Conservation (phyloP, 768 basidiomycete species). For the Hydnum rufescens region DNA sequence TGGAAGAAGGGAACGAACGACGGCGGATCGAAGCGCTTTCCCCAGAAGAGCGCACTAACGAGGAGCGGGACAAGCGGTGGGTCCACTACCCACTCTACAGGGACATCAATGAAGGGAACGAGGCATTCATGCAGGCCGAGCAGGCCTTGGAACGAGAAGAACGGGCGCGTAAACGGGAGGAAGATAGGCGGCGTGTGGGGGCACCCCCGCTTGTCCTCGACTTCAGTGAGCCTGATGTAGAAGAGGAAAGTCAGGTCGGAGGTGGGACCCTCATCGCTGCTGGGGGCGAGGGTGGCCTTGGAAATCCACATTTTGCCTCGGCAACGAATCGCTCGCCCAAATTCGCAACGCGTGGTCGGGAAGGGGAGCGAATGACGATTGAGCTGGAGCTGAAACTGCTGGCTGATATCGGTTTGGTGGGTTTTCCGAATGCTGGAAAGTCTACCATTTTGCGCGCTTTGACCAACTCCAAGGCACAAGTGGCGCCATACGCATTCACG, state of each 20-base stretch:
- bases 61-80: constrained; percentile 49
- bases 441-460: constrained; percentile 81
- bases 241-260: constrained; percentile 25
- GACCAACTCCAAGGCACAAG: constrained; percentile 67
- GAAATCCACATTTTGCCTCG: constrained; percentile 72
- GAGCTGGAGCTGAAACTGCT: constrained; percentile 81
- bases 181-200: constrained; percentile 29
- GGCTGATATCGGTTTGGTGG: constrained; percentile 90
- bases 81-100: constrained; percentile 56
- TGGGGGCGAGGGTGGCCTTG: constrained; percentile 67
- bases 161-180: constrained; percentile 14
- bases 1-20: constrained; percentile 42
- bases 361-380: constrained; percentile 63
- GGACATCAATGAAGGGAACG: constrained; percentile 38
- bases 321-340: constrained; percentile 59
- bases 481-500: constrained; percentile 86
- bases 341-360: constrained; percentile 59
- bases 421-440: constrained; percentile 88
- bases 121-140: constrained; percentile 57
- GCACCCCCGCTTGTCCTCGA: constrained; percentile 20
- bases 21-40: constrained; percentile 29
- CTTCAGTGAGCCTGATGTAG: constrained; percentile 12
- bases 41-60: constrained; percentile 29
- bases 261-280: constrained; percentile 32
- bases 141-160: constrained; percentile 37